phyloP scores from a whole-genome alignment of 192 early-diverging fungal genomes.

The Funneliformis mosseae region DNA sequence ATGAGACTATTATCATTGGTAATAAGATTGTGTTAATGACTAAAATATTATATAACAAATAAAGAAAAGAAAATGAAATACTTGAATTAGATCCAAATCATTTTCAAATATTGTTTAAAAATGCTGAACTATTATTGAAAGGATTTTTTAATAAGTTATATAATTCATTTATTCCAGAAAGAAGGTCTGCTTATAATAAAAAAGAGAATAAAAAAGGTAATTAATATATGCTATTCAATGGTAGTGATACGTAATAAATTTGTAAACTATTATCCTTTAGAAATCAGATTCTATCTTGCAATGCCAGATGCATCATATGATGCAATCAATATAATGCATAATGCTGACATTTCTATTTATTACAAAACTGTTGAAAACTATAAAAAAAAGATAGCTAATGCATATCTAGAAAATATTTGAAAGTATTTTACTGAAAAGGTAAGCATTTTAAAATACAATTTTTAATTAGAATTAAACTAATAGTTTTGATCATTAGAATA shows the following conservation, averaged over 20 bases:
- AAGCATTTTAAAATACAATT: background rate
- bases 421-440: background rate
- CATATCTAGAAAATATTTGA: background rate
- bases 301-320: background rate
- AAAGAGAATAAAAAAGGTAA: background rate
- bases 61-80: conserved; percentile 1
- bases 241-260: background rate
- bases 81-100: background rate
- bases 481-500: background rate
- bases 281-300: background rate
- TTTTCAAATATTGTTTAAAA: background rate
- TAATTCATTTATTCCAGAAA: background rate
- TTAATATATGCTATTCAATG: background rate
- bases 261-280: background rate
- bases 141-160: background rate
- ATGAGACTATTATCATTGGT: background rate
- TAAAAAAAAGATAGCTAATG: background rate
- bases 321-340: conserved; percentile 15
- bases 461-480: background rate
- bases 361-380: background rate
- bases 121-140: background rate
- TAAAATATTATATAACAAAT: background rate
- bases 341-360: background rate
- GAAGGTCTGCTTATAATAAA: background rate
- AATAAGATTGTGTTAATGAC: background rate